Evolutionary conservation across 2,329 filamentous ascomycete genomes (phyloP).

Genomic region (Raffaelea ambrosiae): DNA sequence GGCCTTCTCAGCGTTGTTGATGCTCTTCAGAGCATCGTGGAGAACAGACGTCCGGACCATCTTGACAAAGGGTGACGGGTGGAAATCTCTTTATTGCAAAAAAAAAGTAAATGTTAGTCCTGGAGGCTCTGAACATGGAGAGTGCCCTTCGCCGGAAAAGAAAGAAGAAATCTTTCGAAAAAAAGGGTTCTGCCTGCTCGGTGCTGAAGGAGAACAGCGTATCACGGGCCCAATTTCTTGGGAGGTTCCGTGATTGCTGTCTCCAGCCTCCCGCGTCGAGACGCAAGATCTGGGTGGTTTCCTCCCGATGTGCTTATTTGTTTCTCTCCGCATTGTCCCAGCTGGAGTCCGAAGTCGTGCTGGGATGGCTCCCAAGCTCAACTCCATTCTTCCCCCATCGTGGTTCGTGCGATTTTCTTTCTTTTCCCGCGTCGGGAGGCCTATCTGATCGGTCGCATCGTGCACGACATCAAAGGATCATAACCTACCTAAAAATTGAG

Average conservation of each 20-base stretch:
- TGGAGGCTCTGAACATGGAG: constrained; percentile 54
- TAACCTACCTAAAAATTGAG: constrained; percentile 10
- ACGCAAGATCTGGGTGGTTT: background rate
- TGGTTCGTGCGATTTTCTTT: background rate
- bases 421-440: constrained; percentile 15
- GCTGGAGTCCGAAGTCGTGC: too few species aligned
- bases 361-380: background rate
- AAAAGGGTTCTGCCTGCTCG: constrained; percentile 64
- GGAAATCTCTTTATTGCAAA: constrained; percentile 27
- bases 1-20: constrained; percentile 99
- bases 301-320: too few species aligned
- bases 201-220: constrained; percentile 56
- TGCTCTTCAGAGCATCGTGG: constrained; percentile 97
- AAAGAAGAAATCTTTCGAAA: constrained; percentile 13
- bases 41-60: constrained; percentile 99
- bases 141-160: constrained; percentile 47
- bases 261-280: constrained; percentile 40
- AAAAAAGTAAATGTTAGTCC: constrained; percentile 46
- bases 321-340: too few species aligned
- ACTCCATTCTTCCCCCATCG: too few species aligned
- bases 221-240: constrained; percentile 30
- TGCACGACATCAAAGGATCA: background rate
- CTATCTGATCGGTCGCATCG: constrained; percentile 17
- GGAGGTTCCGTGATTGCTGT: constrained; percentile 45
- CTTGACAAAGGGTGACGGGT: constrained; percentile 72